A percentile compares a stretch with the other conserved stretches of the same genome.
phyloP scores from a whole-genome alignment of 2,329 filamentous ascomycete genomes.

The Rhynchosporium agropyri region DNA sequence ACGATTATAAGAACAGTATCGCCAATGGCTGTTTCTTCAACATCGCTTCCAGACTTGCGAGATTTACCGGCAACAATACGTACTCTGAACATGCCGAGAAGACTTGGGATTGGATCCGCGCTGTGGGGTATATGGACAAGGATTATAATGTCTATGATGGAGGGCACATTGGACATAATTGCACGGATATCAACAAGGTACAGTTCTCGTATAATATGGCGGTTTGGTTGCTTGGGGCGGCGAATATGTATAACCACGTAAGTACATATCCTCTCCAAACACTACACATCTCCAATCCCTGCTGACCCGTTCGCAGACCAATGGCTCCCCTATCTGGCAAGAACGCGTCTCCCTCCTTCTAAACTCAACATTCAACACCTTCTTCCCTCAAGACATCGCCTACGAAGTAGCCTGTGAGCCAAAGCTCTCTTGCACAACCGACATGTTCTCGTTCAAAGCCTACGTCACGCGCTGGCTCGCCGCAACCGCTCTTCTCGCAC shows the following conservation, averaged over 20 bases:
- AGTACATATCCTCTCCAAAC: conserved; percentile 27
- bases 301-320: conserved; percentile 39
- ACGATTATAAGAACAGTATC: conserved; percentile 69
- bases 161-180: conserved; percentile 49
- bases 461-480: conserved; percentile 65
- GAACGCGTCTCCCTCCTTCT: conserved; percentile 43
- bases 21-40: conserved; percentile 73
- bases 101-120: conserved; percentile 67
- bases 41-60: conserved; percentile 68
- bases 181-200: conserved; percentile 55
- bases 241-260: conserved; percentile 53
- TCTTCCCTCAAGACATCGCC: conserved; percentile 56
- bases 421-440: conserved; percentile 58
- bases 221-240: conserved; percentile 59
- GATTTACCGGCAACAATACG: conserved; percentile 77
- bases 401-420: conserved; percentile 62
- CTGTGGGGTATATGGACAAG: conserved; percentile 59
- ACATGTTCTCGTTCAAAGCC: conserved; percentile 67
- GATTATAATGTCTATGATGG: conserved; percentile 62
- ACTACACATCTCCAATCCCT: conserved; percentile 56
- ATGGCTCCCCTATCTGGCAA: conserved; percentile 45
- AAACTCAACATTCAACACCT: conserved; percentile 41
- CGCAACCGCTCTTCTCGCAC: conserved; percentile 59
- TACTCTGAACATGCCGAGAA: conserved; percentile 76
- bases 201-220: conserved; percentile 74